Evolutionary conservation across 805 yeast species (phyloP).

Genomic region (Barnettozyma sucrosica): DNA sequence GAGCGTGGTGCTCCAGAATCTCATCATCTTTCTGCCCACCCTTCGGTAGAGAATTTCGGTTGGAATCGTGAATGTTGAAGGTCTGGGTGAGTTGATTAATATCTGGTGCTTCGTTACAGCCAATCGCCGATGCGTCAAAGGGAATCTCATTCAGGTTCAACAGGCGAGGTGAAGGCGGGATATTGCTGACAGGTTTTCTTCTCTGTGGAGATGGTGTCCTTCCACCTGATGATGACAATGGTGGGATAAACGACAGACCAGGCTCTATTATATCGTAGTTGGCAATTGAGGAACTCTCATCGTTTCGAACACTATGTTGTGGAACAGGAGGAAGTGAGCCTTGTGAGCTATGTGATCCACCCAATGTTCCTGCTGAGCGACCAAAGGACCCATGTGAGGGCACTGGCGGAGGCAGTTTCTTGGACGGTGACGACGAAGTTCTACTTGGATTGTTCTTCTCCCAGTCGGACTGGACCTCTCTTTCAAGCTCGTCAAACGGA

Average conservation of each 20-base stretch:
- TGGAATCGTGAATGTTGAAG: conserved; percentile 9
- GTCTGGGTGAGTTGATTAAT: neutral
- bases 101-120: conserved; percentile 1
- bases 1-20: conserved; percentile 35
- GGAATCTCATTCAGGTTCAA: conserved; percentile 16
- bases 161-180: conserved; percentile 14
- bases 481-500: conserved; percentile 30
- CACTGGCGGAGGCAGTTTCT: conserved; percentile 22
- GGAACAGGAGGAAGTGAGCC: conserved; percentile 14
- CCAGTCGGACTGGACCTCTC: conserved; percentile 30
- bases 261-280: conserved; percentile 21
- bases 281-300: conserved; percentile 4
- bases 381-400: conserved; percentile 22
- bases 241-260: neutral
- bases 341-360: conserved; percentile 3
- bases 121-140: conserved; percentile 19
- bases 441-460: conserved; percentile 15
- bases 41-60: neutral
- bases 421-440: conserved; percentile 3
- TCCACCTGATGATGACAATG: neutral
- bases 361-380: conserved; percentile 1
- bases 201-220: conserved; percentile 16
- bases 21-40: conserved; percentile 25
- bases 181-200: conserved; percentile 15
- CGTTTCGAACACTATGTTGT: conserved; percentile 5